These are phyloP conservation scores for Cladophialophora immunda DNA, from an alignment of 2,329 filamentous ascomycete species.

Conservation along the genomic window DNA sequence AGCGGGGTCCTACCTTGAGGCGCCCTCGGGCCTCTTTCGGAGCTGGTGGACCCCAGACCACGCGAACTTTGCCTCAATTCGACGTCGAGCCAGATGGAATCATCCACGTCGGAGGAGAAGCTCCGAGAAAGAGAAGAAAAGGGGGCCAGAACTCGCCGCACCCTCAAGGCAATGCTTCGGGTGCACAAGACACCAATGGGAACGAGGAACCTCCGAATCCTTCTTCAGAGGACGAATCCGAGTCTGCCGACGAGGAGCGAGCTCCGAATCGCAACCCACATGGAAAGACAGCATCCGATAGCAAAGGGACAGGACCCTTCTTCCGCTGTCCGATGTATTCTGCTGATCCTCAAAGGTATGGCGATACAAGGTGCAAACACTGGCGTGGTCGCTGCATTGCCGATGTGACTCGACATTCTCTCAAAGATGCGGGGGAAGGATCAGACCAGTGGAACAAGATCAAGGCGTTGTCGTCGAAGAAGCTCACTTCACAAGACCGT, in stretches of 20 bases:
- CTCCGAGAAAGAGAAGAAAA: not conserved
- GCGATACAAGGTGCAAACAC: constrained; percentile 2
- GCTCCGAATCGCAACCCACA: not conserved
- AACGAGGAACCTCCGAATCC: not conserved
- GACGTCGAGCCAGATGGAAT: not conserved
- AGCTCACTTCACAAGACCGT: not conserved
- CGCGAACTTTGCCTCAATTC: not conserved
- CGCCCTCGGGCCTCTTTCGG: not conserved
- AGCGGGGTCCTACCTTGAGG: not conserved
- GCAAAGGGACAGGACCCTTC: not conserved
- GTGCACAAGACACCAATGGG: not conserved
- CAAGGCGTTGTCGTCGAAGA: not conserved
- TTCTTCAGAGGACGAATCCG: not conserved
- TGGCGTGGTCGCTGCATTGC: constrained; percentile 2
- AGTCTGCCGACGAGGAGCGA: not conserved
- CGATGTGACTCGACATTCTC: constrained; percentile 11
- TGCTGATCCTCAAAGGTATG: constrained; percentile 9
- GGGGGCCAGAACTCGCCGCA: not conserved
- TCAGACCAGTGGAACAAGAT: not conserved
- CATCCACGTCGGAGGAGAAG: not conserved
- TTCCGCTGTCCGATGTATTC: constrained; percentile 14
- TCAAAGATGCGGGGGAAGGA: not conserved
- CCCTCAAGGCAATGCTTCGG: not conserved
- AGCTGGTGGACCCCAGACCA: not conserved
- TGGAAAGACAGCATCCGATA: not conserved